A percentile compares a stretch with the other conserved stretches of the same genome.
These are phyloP conservation scores for Ophiognomonia clavigignenti-juglandacearum DNA, from an alignment of 2,329 filamentous ascomycete genomes.

Conservation along the genomic window DNA sequence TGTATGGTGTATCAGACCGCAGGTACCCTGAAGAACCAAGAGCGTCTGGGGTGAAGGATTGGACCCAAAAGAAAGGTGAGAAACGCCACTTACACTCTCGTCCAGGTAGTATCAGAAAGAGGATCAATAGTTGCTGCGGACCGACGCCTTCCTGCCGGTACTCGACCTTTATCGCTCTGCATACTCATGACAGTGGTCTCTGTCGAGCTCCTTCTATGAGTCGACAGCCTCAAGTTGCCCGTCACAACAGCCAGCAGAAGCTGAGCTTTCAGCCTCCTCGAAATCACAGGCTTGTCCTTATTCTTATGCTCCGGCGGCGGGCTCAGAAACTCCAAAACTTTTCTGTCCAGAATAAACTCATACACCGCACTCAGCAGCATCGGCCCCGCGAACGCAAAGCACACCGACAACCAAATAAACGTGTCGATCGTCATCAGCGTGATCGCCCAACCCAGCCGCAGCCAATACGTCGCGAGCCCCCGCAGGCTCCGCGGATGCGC, in stretches of 20 bases:
- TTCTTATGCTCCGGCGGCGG: neutral
- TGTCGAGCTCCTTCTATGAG: conserved; percentile 2
- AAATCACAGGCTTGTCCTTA: neutral
- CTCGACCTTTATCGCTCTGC: neutral
- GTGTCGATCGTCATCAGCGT: conserved; percentile 21
- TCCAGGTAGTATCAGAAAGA: conserved; percentile 25
- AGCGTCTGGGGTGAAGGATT: too few species aligned
- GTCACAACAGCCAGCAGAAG: conserved; percentile 25
- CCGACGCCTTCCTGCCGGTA: neutral
- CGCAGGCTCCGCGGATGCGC: conserved; percentile 15
- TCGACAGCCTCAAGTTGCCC: conserved; percentile 27
- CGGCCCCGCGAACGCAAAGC: conserved; percentile 24
- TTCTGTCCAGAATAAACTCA: conserved; percentile 24
- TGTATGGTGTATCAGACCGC: too few species aligned
- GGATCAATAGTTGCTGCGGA: neutral
- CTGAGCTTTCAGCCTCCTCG: conserved; percentile 20
- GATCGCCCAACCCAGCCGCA: conserved; percentile 16
- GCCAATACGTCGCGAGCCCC: conserved; percentile 13
- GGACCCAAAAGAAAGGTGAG: too few species aligned
- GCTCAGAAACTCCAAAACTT: conserved; percentile 19
- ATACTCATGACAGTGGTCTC: neutral
- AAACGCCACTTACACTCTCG: too few species aligned
- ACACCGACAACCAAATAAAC: conserved; percentile 23
- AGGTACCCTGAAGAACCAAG: too few species aligned
- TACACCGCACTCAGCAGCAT: conserved; percentile 26